Percentiles rank a stretch among this genome's conserved stretches.
Conservation (phyloP, 768 basidiomycete genomes). For the Leccinum uliginosum region DNA sequence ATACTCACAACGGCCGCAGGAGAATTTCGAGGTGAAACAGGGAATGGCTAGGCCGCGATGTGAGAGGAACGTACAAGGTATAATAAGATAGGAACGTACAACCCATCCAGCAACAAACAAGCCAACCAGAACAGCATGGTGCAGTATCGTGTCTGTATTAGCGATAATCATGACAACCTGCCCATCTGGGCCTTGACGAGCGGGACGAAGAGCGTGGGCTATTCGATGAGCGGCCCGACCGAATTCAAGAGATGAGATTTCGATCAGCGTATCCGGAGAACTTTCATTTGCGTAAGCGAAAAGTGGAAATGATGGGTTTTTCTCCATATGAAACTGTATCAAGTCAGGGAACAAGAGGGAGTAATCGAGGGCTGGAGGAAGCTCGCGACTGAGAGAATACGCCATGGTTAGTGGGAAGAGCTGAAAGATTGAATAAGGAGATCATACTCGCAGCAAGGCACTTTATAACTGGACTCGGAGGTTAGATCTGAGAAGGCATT, state of each 20-base stretch:
- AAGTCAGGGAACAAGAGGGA: slow-evolving; percentile 24
- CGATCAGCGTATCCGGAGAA: slow-evolving; percentile 6
- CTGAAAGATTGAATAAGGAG: neutral
- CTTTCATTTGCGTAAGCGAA: slow-evolving; percentile 15
- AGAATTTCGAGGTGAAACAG: slow-evolving; percentile 40
- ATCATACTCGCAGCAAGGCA: neutral
- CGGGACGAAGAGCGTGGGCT: slow-evolving; percentile 38
- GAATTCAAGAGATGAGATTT: slow-evolving; percentile 26
- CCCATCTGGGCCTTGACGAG: slow-evolving; percentile 18
- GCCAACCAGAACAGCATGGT: slow-evolving; percentile 31
- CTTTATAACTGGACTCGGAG: slow-evolving; percentile 16
- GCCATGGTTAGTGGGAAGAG: slow-evolving; percentile 5
- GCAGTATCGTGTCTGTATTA: slow-evolving; percentile 31
- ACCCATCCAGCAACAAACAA: slow-evolving; percentile 38
- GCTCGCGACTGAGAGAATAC: neutral
- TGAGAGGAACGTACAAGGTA: slow-evolving; percentile 11
- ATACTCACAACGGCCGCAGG: slow-evolving; percentile 32
- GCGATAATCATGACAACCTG: slow-evolving; percentile 23
- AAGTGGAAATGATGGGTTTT: slow-evolving; percentile 21
- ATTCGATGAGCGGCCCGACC: slow-evolving; percentile 29
- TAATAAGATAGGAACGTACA: slow-evolving; percentile 7
- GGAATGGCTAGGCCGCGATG: slow-evolving; percentile 28
- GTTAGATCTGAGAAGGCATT: no score
- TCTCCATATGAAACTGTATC: slow-evolving; percentile 23
- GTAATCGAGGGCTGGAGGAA: slow-evolving; percentile 22